A percentile compares a stretch with the other conserved stretches of the same genome.
Conservation (phyloP, 2,329 filamentous ascomycete species). For the Fusarium tupiense region DNA sequence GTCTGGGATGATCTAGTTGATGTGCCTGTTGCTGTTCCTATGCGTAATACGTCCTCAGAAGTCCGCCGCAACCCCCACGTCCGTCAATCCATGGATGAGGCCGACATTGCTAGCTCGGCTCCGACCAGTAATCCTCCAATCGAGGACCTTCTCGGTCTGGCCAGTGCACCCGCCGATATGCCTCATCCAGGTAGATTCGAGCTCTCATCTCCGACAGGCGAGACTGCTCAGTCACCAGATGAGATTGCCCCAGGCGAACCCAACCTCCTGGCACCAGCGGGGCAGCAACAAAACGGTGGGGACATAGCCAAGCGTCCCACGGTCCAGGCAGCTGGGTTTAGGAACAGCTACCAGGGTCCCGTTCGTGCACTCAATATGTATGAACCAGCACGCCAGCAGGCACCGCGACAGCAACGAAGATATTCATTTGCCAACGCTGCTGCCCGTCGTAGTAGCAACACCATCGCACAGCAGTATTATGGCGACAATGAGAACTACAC, state of each 20-base stretch:
- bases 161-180: conserved; percentile 70
- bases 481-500: conserved; percentile 68
- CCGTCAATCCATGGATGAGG: conserved; percentile 72
- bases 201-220: conserved; percentile 60
- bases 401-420: conserved; percentile 57
- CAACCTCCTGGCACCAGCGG: conserved; percentile 29
- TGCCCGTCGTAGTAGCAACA: conserved; percentile 58
- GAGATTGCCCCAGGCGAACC: conserved; percentile 39
- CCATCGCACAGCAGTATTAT: conserved; percentile 64
- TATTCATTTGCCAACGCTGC: conserved; percentile 64
- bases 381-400: conserved; percentile 54
- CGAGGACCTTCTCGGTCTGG: conserved; percentile 77
- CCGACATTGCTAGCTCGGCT: conserved; percentile 76
- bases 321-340: conserved; percentile 30
- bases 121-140: conserved; percentile 48
- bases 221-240: conserved; percentile 53
- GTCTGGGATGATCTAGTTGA: conserved; percentile 99
- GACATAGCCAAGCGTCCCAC: conserved; percentile 37
- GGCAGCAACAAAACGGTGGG: conserved; percentile 25
- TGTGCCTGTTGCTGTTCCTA: conserved; percentile 90
- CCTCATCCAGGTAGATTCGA: conserved; percentile 82
- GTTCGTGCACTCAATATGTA: conserved; percentile 55
- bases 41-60: conserved; percentile 86
- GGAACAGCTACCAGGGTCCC: conserved; percentile 55
- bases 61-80: conserved; percentile 72